Conservation (phyloP, 257 asterid genomes). For the Voacanga thouarsii region DNA sequence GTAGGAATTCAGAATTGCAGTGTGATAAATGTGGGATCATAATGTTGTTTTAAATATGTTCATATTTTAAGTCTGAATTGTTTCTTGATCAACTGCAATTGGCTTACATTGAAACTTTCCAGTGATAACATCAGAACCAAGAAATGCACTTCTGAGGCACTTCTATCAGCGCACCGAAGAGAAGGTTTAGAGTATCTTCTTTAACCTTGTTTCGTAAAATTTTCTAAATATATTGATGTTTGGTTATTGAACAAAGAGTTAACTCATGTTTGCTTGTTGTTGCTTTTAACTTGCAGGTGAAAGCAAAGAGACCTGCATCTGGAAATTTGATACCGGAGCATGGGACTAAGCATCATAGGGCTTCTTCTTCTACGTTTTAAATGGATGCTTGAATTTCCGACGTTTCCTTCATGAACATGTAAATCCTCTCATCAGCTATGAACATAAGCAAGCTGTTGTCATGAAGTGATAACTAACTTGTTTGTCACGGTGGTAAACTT, state of each 20-base stretch:
- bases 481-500: neutral
- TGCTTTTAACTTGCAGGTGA: constrained; percentile 25
- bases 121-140: constrained; percentile 41
- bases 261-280: neutral
- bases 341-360: constrained; percentile 36
- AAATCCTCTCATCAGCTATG: neutral
- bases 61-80: too few relatives aligned
- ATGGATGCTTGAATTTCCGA: neutral
- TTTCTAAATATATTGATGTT: neutral
- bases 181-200: constrained; percentile 30
- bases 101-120: constrained; percentile 3
- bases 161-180: constrained; percentile 37
- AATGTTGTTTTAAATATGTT: neutral
- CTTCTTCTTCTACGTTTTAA: constrained; percentile 17
- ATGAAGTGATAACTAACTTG: constrained; percentile 4
- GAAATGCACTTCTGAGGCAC: constrained; percentile 36
- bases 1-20: neutral
- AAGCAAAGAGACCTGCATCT: constrained; percentile 45
- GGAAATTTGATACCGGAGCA: constrained; percentile 33
- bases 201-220: neutral
- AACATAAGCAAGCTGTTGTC: neutral
- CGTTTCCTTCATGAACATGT: constrained; percentile 8
- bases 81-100: neutral
- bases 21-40: neutral
- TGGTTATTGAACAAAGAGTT: neutral